Evolutionary conservation across 2,329 filamentous ascomycete species (phyloP).

Genomic region (Teratosphaeria zuluensis): DNA sequence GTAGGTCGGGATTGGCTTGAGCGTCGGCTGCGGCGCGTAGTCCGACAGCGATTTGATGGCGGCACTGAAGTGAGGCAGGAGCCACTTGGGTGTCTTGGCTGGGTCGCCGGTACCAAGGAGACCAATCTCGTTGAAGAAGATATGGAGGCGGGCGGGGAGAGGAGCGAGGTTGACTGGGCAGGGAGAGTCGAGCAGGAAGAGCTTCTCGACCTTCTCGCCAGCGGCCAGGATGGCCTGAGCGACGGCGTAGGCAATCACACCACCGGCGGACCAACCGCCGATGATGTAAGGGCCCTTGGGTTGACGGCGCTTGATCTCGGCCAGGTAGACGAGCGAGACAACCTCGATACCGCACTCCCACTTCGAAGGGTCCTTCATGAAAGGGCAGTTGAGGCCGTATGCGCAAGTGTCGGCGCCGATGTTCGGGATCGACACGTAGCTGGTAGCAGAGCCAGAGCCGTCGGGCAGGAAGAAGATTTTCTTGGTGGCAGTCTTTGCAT

Average conservation of each 20-base stretch:
- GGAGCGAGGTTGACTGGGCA: conserved; percentile 43
- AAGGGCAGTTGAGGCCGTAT: conserved; percentile 56
- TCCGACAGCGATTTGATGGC: conserved; percentile 59
- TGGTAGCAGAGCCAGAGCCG: conserved; percentile 53
- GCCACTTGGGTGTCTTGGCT: conserved; percentile 59
- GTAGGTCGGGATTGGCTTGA: conserved; percentile 52
- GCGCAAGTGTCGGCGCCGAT: conserved; percentile 42
- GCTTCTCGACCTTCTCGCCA: conserved; percentile 41
- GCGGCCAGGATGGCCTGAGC: conserved; percentile 38
- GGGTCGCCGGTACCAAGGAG: conserved; percentile 55
- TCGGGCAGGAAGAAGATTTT: conserved; percentile 45
- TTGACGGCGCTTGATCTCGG: conserved; percentile 63
- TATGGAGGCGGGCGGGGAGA: conserved; percentile 49
- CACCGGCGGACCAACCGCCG: conserved; percentile 47
- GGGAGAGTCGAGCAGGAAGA: conserved; percentile 45
- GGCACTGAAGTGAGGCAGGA: conserved; percentile 62
- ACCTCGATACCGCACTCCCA: conserved; percentile 57
- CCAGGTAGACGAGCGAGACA: conserved; percentile 54
- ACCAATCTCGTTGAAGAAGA: conserved; percentile 64
- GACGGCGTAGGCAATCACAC: conserved; percentile 46
- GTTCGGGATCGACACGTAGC: conserved; percentile 53
- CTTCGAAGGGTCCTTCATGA: conserved; percentile 59
- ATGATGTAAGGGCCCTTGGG: conserved; percentile 50
- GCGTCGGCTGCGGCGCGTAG: conserved; percentile 57
- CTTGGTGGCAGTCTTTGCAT: conserved; percentile 46